Base-by-base conservation (phyloP, 371 early-diverging fungal genomes). In the Funneliformis caledonium region DNA sequence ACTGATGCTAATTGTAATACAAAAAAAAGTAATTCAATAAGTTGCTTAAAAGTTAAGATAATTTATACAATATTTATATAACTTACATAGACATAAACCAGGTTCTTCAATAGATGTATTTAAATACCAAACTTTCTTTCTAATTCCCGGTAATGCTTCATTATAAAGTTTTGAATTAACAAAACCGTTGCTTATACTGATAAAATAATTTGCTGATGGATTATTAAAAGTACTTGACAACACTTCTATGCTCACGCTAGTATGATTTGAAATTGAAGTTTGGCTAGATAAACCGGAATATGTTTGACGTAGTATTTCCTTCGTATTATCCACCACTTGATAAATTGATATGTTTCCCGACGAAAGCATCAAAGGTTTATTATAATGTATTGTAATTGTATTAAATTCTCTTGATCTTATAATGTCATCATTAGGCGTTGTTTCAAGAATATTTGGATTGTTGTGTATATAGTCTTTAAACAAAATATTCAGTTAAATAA, bases 151-250 rank as follows among this genome's bases (percentile, higher is more conserved):
- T 22, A 62, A 16, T 0, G 77, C 19, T 45, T 76, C 62, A 31
- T 62, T 64, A 14, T 12, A 16, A 11, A 16, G 16, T n/a, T 62
- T 26, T 10, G 37, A 43, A 22, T 31, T 76, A 19, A 64, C 77
- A 76, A 76, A 76, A 60, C 26, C 45, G 64, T 76, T 19, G 7
- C 64, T 45, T 42, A 76, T 37, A 2, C 37, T 45, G 9, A 64
- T 14, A 62, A 4, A 76, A 64, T 76, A 76, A 62, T 2, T 11
- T 1, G 47, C 19, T 10, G 19, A 10, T 14, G 77, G 65, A n/a
- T 76, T 16, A 64, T 47, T 76, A 31, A 76, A 76, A n/a, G 77
- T 76, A 64, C 77, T 76, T 4, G 45, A 4, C 7, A 76, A n/a
- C 10, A 76, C 48, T n/a, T 16, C 10, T 45, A 43, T 45, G 2